Percentiles rank a stretch among this genome's conserved stretches.
These are phyloP conservation scores for Eleusine indica DNA, from an alignment of 176 grass and related monocot species.

Conservation along the genomic window DNA sequence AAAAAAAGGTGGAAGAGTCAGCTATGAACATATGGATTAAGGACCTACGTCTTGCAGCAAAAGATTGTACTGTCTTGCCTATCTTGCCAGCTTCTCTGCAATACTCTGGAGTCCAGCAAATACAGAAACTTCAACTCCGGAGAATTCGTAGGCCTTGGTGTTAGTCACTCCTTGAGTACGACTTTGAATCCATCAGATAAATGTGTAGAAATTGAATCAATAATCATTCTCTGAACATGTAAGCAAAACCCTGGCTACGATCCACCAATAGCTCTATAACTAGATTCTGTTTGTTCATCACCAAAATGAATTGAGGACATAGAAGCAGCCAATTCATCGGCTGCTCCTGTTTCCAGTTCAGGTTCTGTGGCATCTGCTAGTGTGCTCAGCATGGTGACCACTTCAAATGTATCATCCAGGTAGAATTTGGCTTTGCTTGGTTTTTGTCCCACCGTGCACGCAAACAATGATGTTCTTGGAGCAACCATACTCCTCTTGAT, in stretches of 20 bases:
- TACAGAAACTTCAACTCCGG: slow-evolving; percentile 23
- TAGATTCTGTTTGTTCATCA: slow-evolving; percentile 39
- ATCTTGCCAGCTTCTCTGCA: neutral
- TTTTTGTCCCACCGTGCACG: slow-evolving; percentile 94
- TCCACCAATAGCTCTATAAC: slow-evolving; percentile 40
- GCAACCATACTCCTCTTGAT: slow-evolving; percentile 63
- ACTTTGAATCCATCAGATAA: slow-evolving; percentile 49
- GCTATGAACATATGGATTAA: slow-evolving; percentile 54
- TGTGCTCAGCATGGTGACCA: slow-evolving; percentile 75
- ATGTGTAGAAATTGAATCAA: slow-evolving; percentile 47
- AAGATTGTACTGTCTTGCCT: slow-evolving; percentile 15
- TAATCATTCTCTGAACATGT: slow-evolving; percentile 34
- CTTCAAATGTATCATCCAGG: slow-evolving; percentile 91
- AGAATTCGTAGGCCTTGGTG: slow-evolving; percentile 43
- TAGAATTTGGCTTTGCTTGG: slow-evolving; percentile 99
- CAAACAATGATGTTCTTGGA: slow-evolving; percentile 69
- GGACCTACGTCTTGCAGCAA: slow-evolving; percentile 44
- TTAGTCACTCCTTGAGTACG: slow-evolving; percentile 36
- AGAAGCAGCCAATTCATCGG: slow-evolving; percentile 35
- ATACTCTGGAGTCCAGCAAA: neutral
- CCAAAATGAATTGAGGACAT: slow-evolving; percentile 38
- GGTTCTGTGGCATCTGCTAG: slow-evolving; percentile 67
- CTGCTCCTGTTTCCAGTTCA: slow-evolving; percentile 9
- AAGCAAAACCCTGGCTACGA: slow-evolving; percentile 38
- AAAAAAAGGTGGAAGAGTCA: slow-evolving; percentile 42